Percentiles rank a stretch among this genome's conserved stretches.
Evolutionary conservation across 345 rosid genomes (phyloP).

Genomic region (Limnanthes douglasii): DNA sequence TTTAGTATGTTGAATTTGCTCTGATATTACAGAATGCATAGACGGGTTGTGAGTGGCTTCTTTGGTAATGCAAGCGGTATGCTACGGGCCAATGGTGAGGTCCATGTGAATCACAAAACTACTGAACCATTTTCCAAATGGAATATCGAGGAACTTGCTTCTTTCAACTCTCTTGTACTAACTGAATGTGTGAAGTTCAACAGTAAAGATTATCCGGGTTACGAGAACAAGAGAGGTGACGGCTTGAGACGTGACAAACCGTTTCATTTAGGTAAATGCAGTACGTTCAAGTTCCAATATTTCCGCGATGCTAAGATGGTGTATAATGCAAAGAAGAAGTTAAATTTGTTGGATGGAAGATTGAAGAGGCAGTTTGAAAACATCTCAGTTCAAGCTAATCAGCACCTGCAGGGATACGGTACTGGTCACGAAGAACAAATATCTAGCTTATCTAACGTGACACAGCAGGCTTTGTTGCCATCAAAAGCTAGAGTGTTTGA

Average conservation of each 20-base stretch:
- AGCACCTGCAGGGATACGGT: too few species aligned
- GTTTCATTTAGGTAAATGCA: slow-evolving; percentile 31
- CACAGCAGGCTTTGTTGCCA: too few species aligned
- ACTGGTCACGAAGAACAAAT: too few species aligned
- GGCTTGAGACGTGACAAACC: slow-evolving; percentile 27
- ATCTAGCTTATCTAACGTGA: too few species aligned
- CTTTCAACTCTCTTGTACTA: slow-evolving; percentile 14
- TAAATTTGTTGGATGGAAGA: too few species aligned
- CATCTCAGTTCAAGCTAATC: too few species aligned
- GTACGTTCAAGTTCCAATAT: slow-evolving; percentile 32
- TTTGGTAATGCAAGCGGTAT: slow-evolving; percentile 27
- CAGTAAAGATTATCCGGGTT: slow-evolving; percentile 28
- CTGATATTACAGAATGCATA: slow-evolving; percentile 35
- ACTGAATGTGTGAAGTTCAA: slow-evolving; percentile 12
- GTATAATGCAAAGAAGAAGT: slow-evolving; percentile 9
- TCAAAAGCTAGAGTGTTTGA: too few species aligned
- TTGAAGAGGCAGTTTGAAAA: too few species aligned
- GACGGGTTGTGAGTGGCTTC: slow-evolving; percentile 22
- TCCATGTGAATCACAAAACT: slow-evolving; percentile 49
- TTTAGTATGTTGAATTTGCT: too few species aligned
- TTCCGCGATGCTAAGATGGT: slow-evolving; percentile 8
- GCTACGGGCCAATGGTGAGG: slow-evolving; percentile 26
- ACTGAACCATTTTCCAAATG: slow-evolving; percentile 27
- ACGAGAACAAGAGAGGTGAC: slow-evolving; percentile 36
- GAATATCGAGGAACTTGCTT: slow-evolving; percentile 41